Base-by-base conservation (phyloP, 345 rosid species). In the Brassica nigra region DNA sequence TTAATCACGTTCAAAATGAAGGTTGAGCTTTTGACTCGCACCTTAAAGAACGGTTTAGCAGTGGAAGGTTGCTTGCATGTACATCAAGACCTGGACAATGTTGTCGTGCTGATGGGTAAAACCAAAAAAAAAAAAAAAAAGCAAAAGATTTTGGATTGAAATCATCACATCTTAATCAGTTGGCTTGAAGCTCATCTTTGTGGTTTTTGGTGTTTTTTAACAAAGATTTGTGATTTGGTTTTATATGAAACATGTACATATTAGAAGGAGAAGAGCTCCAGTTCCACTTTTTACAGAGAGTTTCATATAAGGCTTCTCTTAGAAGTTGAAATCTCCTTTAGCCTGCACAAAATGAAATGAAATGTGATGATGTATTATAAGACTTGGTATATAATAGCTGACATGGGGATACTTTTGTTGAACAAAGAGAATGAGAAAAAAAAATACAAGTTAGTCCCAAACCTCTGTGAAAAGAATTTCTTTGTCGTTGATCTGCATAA, bases 201-300 rank as follows among this genome's bases (percentile, higher is more conserved):
- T 18, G 37, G 7, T 34, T 34, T 34, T 34, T 34, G 37, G 37
- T 34, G 37, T 6, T 33, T 34, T 34, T 34, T 6, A 5, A 34
- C 7, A 34, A 5, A 34, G 6, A 34, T 34, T 34, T 34, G 8
- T 34, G 0, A 6, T 18, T 15, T 58, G 29, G 66, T 58, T 33
- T 29, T 9, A 64, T 52, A 6, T 20, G 28, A 31, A 65, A 65
- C 64, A 73, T 69, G 47, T 79, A 68, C 65, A 68, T 79, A 6
- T 68, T 79, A 42, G 75, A 74, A 59, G 66, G 75, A 4, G 74
- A 49, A 47, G 66, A 79, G 68, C 70, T 74, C 5, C 57, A 79
- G 23, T 80, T 75, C 67, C 55, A 75, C 62, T 23, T 23, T 20
- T 23, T 23, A 23, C 27, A 30, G 37, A 31, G 33, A 31, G 33